phyloP scores from a whole-genome alignment of 208 protist genomes.

The Eutreptiella sp. region DNA sequence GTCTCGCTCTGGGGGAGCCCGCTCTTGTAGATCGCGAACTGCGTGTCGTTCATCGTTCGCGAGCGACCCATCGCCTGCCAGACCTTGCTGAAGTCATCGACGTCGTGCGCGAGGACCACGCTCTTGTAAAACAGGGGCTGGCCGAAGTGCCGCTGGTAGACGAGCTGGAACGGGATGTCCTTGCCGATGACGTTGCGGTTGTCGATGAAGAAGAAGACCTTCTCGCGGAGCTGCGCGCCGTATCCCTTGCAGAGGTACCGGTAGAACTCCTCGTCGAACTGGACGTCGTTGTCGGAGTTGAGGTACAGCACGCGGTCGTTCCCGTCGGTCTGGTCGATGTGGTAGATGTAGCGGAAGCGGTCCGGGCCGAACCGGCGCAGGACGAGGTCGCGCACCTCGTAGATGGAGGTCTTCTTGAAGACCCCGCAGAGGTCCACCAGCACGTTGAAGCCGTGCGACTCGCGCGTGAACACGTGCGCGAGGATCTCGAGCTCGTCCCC shows the following conservation, averaged over 20 bases:
- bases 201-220: constrained; percentile 26
- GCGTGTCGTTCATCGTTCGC: too few species aligned
- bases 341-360: constrained; percentile 20
- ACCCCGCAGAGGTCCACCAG: constrained; percentile 25
- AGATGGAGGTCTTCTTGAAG: constrained; percentile 21
- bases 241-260: constrained; percentile 24
- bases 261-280: constrained; percentile 30
- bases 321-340: constrained; percentile 26
- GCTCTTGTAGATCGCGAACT: too few species aligned
- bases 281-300: constrained; percentile 23
- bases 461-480: neutral
- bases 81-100: constrained; percentile 29
- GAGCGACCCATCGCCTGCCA: too few species aligned
- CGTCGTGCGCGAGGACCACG: constrained; percentile 23
- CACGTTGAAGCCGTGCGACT: constrained; percentile 19
- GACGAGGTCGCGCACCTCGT: constrained; percentile 22
- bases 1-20: too few species aligned
- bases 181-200: constrained; percentile 31
- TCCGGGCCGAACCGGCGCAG: constrained; percentile 21
- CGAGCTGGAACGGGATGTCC: constrained; percentile 28
- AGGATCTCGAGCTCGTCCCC: constrained; percentile 4
- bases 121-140: constrained; percentile 17
- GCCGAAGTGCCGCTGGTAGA: constrained; percentile 17
- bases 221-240: constrained; percentile 19
- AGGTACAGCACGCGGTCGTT: constrained; percentile 20